Evolutionary conservation across 768 basidiomycete species (phyloP).

Genomic region (Clathrus columnatus): DNA sequence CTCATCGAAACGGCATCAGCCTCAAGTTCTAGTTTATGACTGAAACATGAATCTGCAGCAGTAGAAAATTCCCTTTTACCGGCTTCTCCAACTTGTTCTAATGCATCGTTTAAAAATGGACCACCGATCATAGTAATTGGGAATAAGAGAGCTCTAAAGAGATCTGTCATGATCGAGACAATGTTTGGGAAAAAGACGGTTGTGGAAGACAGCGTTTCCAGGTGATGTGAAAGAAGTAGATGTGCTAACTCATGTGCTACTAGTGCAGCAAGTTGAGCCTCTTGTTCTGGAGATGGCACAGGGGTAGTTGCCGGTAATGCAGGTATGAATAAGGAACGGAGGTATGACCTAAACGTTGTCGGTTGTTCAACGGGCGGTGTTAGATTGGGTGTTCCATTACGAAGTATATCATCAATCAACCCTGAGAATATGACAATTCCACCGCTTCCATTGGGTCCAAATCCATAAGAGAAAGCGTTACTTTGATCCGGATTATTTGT

Average conservation of each 20-base stretch:
- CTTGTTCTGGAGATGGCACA: slow-evolving; percentile 70
- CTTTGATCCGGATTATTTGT: slow-evolving; percentile 74
- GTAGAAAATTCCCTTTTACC: slow-evolving; percentile 69
- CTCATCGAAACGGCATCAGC: slow-evolving; percentile 84
- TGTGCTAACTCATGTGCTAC: slow-evolving; percentile 93
- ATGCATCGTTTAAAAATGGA: slow-evolving; percentile 91
- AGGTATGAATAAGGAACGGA: slow-evolving; percentile 14
- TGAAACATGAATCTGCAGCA: slow-evolving; percentile 68
- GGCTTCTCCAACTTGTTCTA: slow-evolving; percentile 71
- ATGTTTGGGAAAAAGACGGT: slow-evolving; percentile 77
- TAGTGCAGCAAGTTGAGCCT: slow-evolving; percentile 79
- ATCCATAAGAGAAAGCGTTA: slow-evolving; percentile 95
- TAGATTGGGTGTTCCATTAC: slow-evolving; percentile 30
- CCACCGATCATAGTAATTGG: slow-evolving; percentile 86
- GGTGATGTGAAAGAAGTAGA: slow-evolving; percentile 81
- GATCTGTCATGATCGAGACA: slow-evolving; percentile 66
- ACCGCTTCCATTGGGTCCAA: slow-evolving; percentile 83
- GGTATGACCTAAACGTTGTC: not conserved
- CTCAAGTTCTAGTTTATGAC: slow-evolving; percentile 79
- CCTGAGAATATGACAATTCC: slow-evolving; percentile 94
- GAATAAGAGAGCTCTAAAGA: slow-evolving; percentile 71
- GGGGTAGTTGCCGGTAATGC: slow-evolving; percentile 28
- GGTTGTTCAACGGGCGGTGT: slow-evolving; percentile 1
- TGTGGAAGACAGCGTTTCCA: slow-evolving; percentile 82
- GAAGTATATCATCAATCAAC: slow-evolving; percentile 79